Percentiles rank a stretch among this genome's conserved stretches.
phyloP scores from a whole-genome alignment of 805 yeast genomes.

The Nakazawaea wyomingensis region DNA sequence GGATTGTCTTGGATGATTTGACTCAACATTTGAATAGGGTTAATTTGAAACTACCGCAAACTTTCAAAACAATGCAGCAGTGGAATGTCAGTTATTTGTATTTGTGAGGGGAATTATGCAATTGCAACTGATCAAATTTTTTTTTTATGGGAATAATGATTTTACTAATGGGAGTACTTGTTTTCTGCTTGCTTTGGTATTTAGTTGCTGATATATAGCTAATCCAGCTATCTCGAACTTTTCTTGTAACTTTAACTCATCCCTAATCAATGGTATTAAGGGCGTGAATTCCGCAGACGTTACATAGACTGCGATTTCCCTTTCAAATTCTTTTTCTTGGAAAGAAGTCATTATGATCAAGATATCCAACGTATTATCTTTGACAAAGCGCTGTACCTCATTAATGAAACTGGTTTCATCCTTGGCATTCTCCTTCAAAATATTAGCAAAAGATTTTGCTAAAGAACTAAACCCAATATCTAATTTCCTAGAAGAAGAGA shows the following conservation, averaged over 20 bases:
- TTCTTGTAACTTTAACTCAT: conserved; percentile 17
- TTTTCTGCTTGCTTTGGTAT: conserved; percentile 68
- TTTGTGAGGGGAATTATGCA: conserved; percentile 7
- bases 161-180: conserved; percentile 70
- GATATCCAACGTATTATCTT: conserved; percentile 31
- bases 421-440: conserved; percentile 24
- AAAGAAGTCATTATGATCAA: conserved; percentile 46
- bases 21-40: conserved; percentile 20
- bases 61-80: conserved; percentile 17
- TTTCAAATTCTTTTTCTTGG: conserved; percentile 27
- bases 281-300: conserved; percentile 8
- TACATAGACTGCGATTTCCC: conserved; percentile 37
- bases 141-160: conserved; percentile 4
- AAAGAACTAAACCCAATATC: conserved; percentile 74
- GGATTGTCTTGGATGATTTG: conserved; percentile 26
- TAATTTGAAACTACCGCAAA: conserved; percentile 31
- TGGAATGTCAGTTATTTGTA: conserved; percentile 27
- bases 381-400: conserved; percentile 19
- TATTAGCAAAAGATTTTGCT: conserved; percentile 57
- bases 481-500: conserved; percentile 27
- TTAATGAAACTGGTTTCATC: conserved; percentile 15
- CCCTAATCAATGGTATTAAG: background rate
- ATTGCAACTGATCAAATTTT: background rate
- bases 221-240: conserved; percentile 12
- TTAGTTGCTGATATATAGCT: conserved; percentile 39